Evolutionary conservation across 1,139 yeast species (phyloP), one percentile per base, ranked within the genome.

Genomic region (Hyphopichia khmerensis): DNA sequence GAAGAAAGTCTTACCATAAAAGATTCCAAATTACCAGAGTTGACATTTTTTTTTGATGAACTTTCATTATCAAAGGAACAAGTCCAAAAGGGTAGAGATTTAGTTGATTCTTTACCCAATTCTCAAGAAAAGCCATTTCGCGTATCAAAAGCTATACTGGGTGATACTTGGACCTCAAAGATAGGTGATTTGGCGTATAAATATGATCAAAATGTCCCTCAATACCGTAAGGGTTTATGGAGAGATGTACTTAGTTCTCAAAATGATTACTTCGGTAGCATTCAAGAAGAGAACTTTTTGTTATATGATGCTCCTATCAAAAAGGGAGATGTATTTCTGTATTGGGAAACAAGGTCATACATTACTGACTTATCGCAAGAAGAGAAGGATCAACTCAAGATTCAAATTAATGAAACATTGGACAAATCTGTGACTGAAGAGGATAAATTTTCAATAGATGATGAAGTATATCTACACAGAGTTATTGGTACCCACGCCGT

Each of bases 271-370:
- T 68, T 69, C 45, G 40, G 45, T 3, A 58, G 65, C 1, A 54
- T 67, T 48, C 40, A 67, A 55, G 48, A 51, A 30, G 72, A 65
- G 44, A 43, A 65, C 53, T 55, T 65, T 54, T 55, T 56, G 39
- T 55, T 75, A 55, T 57, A 64, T 49, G 56, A 65, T 40, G 41
- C 58, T 46, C 53, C 60, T 38, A 53, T 73, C 45, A 53, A 54
- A 30, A 52, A 50, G 10, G 69, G 66, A 4, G 56, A 55, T 17
- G 69, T 79, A 3, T 80, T 69, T 68, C 67, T 69, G 26, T 75
- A 77, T 48, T 80, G 86, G 86, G 67, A 68, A 44, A 76, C 84
- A 1, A 67, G 86, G 48, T 75, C 83, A 35, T 82, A 77, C 52
- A 75, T 82, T 44, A 80, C 87, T 2, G 66, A 65, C 8, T 57